Evolutionary conservation across 2,329 filamentous ascomycete species (phyloP), one percentile per base, ranked within the genome.

Genomic region (Escovopsis weberi): DNA sequence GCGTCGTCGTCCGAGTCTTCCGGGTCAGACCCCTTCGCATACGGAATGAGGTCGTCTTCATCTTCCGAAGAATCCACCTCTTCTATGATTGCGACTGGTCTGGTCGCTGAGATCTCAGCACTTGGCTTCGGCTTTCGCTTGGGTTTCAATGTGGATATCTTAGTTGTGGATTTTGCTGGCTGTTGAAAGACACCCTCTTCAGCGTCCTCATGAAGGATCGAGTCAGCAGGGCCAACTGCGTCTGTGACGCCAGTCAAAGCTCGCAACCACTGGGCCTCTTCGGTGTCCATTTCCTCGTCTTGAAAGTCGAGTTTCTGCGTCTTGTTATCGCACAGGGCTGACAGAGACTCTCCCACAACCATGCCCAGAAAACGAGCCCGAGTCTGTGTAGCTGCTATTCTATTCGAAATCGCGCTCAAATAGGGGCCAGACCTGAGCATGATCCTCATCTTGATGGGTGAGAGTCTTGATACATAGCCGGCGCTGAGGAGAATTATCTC

Each of bases 1-100:
- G 91, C 81, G 52, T 98, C 93, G 33, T 95, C 88, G 44, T 95
- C 87, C 0, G 86, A 89, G 56, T 98, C 91, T 56, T 93, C 85
- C 0, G 78, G 74, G 51, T 98, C 91, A 2, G 84, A 87, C 53
- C 86, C 85, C 58, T 94, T 95, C 12, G 75, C 74, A 51, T 95
- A 94, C 1, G 85, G 75, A 2, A 77, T 67, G 1, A 96, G 66
- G 46, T 84, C 82, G 12, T 80, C 77, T 8, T 69, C 70, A 1
- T 76, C 72, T 1, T 75, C 72, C 2, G 72, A 72, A 9, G 73
- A 71, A 23, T 71, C 67, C 9, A 87, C 57, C 53, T 86, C 82
- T 59, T 87, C 73, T 12, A 82, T 77, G 15, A 80, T 67, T 18
- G 77, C 45, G 60, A 54, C 63, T 48, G 53, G 59, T 30, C 51